Conservation (phyloP, 2,329 filamentous ascomycete species). For the Cladosporium sp. region DNA sequence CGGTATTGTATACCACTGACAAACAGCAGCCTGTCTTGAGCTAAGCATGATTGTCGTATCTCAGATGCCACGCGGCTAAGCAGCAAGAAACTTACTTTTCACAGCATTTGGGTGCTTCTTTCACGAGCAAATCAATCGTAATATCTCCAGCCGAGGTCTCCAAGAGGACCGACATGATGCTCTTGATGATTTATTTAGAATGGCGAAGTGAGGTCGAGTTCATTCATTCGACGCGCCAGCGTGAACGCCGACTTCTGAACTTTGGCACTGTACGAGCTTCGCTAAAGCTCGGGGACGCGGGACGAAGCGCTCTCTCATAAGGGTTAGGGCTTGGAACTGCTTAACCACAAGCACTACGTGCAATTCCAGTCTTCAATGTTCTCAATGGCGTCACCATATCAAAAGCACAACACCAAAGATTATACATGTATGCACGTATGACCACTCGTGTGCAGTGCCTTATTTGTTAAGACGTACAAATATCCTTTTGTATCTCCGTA, state of each 20-base stretch:
- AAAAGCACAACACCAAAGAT: too few species aligned
- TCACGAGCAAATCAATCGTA: conserved; percentile 85
- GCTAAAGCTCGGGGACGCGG: too few species aligned
- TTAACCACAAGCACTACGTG: too few species aligned
- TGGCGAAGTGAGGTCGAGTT: not conserved
- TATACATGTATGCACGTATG: too few species aligned
- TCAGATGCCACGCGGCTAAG: not conserved
- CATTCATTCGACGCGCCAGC: not conserved
- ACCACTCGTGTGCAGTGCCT: too few species aligned
- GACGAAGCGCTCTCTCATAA: too few species aligned
- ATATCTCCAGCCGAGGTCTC: conserved; percentile 93
- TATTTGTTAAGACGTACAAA: too few species aligned
- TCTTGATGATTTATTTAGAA: not conserved
- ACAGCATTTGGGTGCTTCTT: conserved; percentile 85
- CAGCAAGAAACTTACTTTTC: conserved; percentile 72
- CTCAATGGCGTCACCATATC: too few species aligned
- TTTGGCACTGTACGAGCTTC: too few species aligned
- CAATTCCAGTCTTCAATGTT: too few species aligned
- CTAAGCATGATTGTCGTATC: not conserved
- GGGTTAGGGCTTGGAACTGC: too few species aligned
- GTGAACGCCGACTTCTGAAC: not conserved
- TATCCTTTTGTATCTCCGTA: too few species aligned
- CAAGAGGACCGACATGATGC: conserved; percentile 82
- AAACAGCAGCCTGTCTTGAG: not conserved
- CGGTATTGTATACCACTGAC: not conserved